Conservation (phyloP, 139 green algal species). For the Chlamydomonas sp. region DNA sequence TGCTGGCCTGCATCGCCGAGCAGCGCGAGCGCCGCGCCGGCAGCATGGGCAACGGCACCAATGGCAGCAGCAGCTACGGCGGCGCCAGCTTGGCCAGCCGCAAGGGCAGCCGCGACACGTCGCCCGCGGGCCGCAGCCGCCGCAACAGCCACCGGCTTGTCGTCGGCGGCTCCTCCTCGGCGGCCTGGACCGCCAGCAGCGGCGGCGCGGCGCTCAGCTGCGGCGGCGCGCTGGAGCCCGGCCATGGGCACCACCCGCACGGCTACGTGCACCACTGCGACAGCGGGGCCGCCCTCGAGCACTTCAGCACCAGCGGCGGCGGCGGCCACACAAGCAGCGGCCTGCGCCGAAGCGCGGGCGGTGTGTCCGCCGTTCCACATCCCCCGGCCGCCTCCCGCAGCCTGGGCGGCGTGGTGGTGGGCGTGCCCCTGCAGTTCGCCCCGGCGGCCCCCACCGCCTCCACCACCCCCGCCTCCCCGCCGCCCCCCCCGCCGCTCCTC, state of each 20-base stretch:
- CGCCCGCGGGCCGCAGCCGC: conserved; percentile 4
- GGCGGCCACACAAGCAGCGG: neutral
- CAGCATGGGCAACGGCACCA: neutral
- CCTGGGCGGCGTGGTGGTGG: neutral
- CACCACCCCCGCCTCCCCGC: neutral
- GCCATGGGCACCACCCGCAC: neutral
- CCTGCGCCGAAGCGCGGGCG: neutral
- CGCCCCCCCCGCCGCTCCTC: neutral
- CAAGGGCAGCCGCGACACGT: conserved; percentile 34
- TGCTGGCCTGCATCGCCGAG: conserved; percentile 16
- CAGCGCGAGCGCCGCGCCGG: conserved; percentile 30
- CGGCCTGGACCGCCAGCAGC: neutral
- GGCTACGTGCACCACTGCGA: neutral
- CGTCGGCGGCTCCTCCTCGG: neutral
- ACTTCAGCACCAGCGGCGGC: neutral
- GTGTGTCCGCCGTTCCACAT: neutral
- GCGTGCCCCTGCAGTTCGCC: neutral
- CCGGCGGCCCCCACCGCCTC: neutral
- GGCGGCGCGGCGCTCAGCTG: neutral
- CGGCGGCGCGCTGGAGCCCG: neutral
- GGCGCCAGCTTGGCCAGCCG: neutral
- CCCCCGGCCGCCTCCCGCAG: conserved; percentile 15
- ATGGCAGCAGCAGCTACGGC: conserved; percentile 7
- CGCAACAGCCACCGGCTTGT: neutral
- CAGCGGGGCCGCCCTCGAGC: neutral